Conservation (phyloP, 164 flowering plant species). For the Warburgia ugandensis region DNA sequence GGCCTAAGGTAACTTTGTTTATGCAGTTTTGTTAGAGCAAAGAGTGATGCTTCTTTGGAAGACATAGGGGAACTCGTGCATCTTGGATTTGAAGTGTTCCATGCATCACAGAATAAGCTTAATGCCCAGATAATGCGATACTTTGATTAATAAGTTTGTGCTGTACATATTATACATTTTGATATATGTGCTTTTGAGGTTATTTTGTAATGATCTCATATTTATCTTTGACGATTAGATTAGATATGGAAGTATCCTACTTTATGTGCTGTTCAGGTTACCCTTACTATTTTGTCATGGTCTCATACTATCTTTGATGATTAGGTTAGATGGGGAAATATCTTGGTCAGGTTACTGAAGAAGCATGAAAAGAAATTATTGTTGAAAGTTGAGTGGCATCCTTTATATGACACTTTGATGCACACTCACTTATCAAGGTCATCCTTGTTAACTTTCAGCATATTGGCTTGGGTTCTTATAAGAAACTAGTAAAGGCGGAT, state of each 20-base stretch:
- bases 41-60: constrained; percentile 72
- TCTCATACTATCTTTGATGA: constrained; percentile 13
- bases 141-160: neutral
- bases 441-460: constrained; percentile 9
- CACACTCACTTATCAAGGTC: constrained; percentile 83
- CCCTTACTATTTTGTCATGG: neutral
- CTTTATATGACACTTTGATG: constrained; percentile 72
- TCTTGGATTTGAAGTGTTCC: constrained; percentile 60
- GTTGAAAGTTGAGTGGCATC: constrained; percentile 77
- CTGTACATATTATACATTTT: neutral
- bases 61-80: constrained; percentile 54
- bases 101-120: constrained; percentile 50
- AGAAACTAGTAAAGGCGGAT: no score
- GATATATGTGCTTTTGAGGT: neutral
- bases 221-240: no score
- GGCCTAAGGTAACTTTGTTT: no score
- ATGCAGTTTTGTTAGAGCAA: constrained; percentile 86
- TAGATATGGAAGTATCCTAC: no score
- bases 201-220: neutral
- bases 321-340: constrained; percentile 96
- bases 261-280: neutral
- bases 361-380: constrained; percentile 70
- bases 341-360: constrained; percentile 59
- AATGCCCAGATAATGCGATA: constrained; percentile 62
- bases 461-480: no score